A percentile compares a stretch with the other conserved stretches of the same genome.
phyloP scores from a whole-genome alignment of 345 rosid genomes.

The Rhodomyrtus tomentosa region DNA sequence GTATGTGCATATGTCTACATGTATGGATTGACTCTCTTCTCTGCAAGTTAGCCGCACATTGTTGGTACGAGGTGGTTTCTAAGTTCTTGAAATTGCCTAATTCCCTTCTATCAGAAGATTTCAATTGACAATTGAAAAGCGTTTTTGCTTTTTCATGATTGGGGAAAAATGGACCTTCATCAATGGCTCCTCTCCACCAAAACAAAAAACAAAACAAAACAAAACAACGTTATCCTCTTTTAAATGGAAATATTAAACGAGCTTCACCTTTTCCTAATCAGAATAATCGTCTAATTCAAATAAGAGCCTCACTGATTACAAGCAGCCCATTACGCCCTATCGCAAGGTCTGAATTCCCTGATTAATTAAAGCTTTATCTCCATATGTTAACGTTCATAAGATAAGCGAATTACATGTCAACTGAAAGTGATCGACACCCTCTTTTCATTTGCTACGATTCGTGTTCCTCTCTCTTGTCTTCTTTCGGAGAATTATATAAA shows the following conservation, averaged over 20 bases:
- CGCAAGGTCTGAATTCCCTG: not conserved
- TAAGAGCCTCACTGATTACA: not conserved
- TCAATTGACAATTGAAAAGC: not conserved
- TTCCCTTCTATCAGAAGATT: not conserved
- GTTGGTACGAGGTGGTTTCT: not conserved
- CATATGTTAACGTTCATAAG: not conserved
- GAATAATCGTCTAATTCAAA: no score
- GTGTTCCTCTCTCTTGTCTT: not conserved
- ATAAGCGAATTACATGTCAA: not conserved
- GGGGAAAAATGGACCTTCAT: not conserved
- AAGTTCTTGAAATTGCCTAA: not conserved
- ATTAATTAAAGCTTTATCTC: not conserved
- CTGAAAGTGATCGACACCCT: not conserved
- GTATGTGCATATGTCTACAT: not conserved
- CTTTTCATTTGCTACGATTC: not conserved
- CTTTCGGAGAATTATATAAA: not conserved
- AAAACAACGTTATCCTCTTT: not conserved
- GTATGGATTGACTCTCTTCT: not conserved
- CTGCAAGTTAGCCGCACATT: not conserved
- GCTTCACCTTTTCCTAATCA: not conserved
- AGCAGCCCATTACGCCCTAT: not conserved
- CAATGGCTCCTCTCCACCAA: not conserved
- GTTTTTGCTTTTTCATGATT: not conserved
- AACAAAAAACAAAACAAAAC: not conserved
- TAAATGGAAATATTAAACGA: not conserved